Evolutionary conservation across 352 stramenopile genomes (phyloP).

Genomic region (Phytophthora nicotianae): DNA sequence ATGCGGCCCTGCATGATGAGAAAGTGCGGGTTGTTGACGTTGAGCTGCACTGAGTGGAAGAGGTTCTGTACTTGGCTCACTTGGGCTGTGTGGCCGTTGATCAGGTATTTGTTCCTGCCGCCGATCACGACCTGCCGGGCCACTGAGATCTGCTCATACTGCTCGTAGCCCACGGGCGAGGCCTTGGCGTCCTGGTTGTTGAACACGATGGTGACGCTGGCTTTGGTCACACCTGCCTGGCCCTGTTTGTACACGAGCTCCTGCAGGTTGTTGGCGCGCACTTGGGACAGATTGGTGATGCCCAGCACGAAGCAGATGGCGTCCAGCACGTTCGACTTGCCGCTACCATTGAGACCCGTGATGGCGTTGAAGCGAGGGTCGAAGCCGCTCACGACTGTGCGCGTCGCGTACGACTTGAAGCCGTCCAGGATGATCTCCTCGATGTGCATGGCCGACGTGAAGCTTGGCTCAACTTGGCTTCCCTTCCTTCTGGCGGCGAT

Average conservation of each 20-base stretch:
- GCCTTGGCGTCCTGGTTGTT: conserved; percentile 95
- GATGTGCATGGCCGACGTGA: conserved; percentile 93
- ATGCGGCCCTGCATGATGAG: conserved; percentile 99
- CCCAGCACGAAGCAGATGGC: conserved; percentile 99
- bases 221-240: conserved; percentile 99
- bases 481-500: background rate
- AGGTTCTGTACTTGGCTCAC: conserved; percentile 99
- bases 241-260: conserved; percentile 99
- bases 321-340: conserved; percentile 99
- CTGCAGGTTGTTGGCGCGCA: conserved; percentile 98
- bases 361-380: conserved; percentile 99
- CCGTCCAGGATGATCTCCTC: conserved; percentile 99
- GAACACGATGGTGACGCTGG: conserved; percentile 98
- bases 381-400: conserved; percentile 98
- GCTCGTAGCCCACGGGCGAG: conserved; percentile 97
- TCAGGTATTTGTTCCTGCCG: conserved; percentile 99
- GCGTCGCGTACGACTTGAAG: conserved; percentile 99
- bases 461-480: conserved; percentile 5
- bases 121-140: conserved; percentile 98
- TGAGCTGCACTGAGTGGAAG: conserved; percentile 99
- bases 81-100: conserved; percentile 98
- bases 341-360: conserved; percentile 99
- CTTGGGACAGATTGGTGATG: conserved; percentile 98
- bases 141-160: conserved; percentile 99
- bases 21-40: conserved; percentile 99